Conservation (phyloP, 495 filamentous ascomycete genomes). For the Penicillium turbatum region DNA sequence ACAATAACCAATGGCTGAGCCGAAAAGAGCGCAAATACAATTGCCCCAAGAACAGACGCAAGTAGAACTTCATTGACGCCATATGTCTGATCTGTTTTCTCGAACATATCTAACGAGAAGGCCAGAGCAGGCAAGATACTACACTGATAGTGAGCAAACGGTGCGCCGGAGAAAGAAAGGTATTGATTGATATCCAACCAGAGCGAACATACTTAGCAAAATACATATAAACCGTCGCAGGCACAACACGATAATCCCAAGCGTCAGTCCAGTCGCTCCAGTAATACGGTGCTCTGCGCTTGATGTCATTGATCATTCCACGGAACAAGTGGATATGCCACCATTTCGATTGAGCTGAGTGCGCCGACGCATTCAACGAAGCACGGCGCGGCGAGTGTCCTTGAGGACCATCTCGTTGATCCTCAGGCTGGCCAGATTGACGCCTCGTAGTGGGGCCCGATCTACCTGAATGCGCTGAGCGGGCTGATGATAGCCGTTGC, state of each 20-base stretch:
- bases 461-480: constrained; percentile 19
- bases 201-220: constrained; percentile 68
- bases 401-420: constrained; percentile 7
- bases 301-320: constrained; percentile 71
- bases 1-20: constrained; percentile 84
- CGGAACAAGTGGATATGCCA: constrained; percentile 56
- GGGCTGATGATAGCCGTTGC: constrained; percentile 19
- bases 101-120: constrained; percentile 82
- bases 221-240: constrained; percentile 84
- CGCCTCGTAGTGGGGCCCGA: constrained; percentile 8
- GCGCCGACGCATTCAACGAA: constrained; percentile 12
- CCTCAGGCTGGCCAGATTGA: constrained; percentile 11
- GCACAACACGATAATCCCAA: constrained; percentile 79
- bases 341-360: constrained; percentile 41
- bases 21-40: constrained; percentile 70
- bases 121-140: constrained; percentile 80
- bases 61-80: constrained; percentile 83
- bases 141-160: constrained; percentile 10
- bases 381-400: constrained; percentile 8
- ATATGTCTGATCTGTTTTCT: constrained; percentile 72
- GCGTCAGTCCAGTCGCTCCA: constrained; percentile 77
- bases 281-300: constrained; percentile 68
- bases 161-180: neutral
- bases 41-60: constrained; percentile 69
- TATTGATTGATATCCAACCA: neutral